These are phyloP conservation scores for Botryotinia convoluta DNA, from an alignment of 2,329 filamentous ascomycete species.

Conservation along the genomic window DNA sequence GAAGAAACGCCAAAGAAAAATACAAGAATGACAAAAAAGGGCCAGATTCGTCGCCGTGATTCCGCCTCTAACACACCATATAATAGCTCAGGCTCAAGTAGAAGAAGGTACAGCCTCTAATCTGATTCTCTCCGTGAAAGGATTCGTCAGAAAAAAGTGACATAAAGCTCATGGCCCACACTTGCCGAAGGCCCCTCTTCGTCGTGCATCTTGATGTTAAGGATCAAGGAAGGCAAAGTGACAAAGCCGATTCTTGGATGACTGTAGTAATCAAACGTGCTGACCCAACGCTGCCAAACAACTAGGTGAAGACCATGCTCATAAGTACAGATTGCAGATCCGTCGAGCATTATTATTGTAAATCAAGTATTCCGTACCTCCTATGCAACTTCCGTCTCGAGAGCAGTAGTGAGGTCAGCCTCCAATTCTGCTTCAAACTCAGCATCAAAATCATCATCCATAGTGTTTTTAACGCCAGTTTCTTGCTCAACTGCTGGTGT, in stretches of 20 bases:
- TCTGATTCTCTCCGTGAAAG: neutral
- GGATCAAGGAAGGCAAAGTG: neutral
- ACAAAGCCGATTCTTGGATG: neutral
- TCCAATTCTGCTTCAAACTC: conserved; percentile 9
- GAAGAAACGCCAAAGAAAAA: neutral
- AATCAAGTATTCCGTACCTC: neutral
- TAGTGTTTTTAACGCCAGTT: neutral
- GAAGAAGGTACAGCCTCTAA: neutral
- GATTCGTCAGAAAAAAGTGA: neutral
- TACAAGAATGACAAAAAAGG: neutral
- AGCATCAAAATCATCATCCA: neutral
- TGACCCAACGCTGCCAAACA: neutral
- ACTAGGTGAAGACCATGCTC: neutral
- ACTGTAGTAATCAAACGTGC: neutral
- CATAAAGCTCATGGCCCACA: neutral
- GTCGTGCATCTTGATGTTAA: neutral
- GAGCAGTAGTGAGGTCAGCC: neutral
- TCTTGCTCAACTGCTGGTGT: neutral
- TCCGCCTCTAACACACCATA: neutral
- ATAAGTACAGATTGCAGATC: neutral
- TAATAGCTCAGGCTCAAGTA: neutral
- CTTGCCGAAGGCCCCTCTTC: neutral
- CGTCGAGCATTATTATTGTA: neutral
- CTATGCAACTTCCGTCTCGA: neutral
- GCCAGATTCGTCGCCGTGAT: neutral